phyloP scores from a whole-genome alignment of 495 filamentous ascomycete genomes.

The Talaromyces ruber region DNA sequence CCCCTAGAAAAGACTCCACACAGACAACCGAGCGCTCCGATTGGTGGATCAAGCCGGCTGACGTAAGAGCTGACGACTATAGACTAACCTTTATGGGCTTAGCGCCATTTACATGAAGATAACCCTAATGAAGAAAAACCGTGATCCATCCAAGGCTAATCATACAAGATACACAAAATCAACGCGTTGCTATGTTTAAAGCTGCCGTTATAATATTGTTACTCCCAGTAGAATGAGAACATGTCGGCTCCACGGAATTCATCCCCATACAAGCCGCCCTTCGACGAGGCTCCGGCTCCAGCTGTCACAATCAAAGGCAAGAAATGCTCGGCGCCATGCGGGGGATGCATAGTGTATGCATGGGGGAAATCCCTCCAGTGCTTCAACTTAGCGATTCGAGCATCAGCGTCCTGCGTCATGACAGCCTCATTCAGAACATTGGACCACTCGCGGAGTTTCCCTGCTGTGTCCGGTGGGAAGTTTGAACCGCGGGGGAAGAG shows the following conservation, averaged over 20 bases:
- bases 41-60: not conserved
- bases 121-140: not conserved
- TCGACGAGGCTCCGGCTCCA: not conserved
- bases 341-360: slow-evolving; percentile 4
- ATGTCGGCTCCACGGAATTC: not conserved
- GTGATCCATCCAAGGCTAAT: not conserved
- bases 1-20: too few relatives aligned
- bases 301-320: slow-evolving; percentile 5
- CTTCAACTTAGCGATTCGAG: slow-evolving; percentile 2
- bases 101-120: not conserved
- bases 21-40: not conserved
- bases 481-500: not conserved
- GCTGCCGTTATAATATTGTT: not conserved
- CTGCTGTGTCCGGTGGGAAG: not conserved
- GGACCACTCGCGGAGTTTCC: slow-evolving; percentile 4
- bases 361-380: slow-evolving; percentile 5
- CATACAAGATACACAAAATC: not conserved
- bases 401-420: not conserved
- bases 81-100: not conserved
- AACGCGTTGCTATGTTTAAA: not conserved
- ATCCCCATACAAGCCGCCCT: slow-evolving; percentile 5
- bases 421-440: slow-evolving; percentile 2
- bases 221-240: slow-evolving; percentile 7
- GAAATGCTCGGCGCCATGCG: slow-evolving; percentile 4
- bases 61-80: not conserved